Evolutionary conservation across 805 yeast species (phyloP).

Genomic region (Monosporozyma servazzii): DNA sequence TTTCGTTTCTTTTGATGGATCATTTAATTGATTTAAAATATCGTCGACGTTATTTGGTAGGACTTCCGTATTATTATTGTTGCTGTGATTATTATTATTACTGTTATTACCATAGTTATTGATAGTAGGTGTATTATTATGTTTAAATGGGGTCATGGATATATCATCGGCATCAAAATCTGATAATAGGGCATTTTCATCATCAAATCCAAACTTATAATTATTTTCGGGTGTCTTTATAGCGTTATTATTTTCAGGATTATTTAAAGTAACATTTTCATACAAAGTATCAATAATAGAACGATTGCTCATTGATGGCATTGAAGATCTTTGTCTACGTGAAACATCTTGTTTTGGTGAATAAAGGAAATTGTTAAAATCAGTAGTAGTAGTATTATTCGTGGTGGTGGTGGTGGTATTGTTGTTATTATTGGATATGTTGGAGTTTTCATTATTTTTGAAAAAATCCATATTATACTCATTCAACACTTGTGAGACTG

Average conservation of each 20-base stretch:
- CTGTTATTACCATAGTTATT: not conserved
- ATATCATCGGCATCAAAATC: conserved; percentile 2
- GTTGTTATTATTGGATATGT: not conserved
- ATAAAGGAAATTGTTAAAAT: not conserved
- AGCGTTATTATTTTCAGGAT: conserved; percentile 5
- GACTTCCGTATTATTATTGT: not conserved
- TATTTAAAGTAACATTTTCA: conserved; percentile 7
- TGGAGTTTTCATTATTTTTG: not conserved
- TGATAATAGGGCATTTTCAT: conserved; percentile 7
- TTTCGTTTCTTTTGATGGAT: conserved; percentile 3
- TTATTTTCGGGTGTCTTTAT: not conserved
- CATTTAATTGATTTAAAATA: not conserved
- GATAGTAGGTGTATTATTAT: not conserved
- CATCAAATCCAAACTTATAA: not conserved
- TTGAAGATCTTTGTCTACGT: conserved; percentile 6
- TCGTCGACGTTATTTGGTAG: not conserved
- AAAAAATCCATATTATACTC: conserved; percentile 21
- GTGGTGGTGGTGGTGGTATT: not conserved
- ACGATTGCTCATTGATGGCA: conserved; percentile 5
- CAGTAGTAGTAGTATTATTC: not conserved
- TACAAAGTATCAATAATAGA: conserved; percentile 18
- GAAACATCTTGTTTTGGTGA: conserved; percentile 6
- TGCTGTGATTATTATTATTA: not conserved
- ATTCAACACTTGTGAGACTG: conserved; percentile 19
- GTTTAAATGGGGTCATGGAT: not conserved